phyloP scores from a whole-genome alignment of 208 protist species.

The Trichomonas tenax region DNA sequence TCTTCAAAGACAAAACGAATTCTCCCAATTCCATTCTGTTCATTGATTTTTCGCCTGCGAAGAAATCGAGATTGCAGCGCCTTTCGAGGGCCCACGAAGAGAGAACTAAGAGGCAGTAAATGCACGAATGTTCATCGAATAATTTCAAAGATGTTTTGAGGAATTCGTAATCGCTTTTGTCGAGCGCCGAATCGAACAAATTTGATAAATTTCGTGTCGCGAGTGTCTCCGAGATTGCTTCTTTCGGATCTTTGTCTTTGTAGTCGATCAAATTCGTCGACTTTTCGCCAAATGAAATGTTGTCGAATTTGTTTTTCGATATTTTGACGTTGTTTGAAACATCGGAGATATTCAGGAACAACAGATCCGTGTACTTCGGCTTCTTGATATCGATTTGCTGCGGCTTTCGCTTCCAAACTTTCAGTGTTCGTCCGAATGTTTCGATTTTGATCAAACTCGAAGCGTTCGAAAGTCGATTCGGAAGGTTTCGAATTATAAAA shows the following conservation, averaged over 20 bases:
- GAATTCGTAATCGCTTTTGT: neutral
- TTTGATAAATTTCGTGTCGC: neutral
- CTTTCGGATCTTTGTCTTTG: neutral
- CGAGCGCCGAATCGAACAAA: neutral
- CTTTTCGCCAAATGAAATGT: neutral
- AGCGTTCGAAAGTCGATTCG: neutral
- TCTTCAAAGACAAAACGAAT: neutral
- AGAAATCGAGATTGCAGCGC: neutral
- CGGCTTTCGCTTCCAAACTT: neutral
- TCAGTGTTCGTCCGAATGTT: neutral
- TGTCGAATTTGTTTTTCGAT: neutral
- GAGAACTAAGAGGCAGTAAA: neutral
- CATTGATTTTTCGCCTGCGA: neutral
- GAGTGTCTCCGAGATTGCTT: neutral
- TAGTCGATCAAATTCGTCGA: neutral
- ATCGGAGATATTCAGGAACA: neutral
- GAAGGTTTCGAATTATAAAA: neutral
- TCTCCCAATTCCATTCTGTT: neutral
- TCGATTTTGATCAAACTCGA: neutral
- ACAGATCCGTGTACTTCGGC: neutral
- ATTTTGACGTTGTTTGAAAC: neutral
- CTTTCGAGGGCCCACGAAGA: neutral
- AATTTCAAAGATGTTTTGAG: neutral
- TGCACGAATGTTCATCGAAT: neutral
- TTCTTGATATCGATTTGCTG: neutral